A percentile compares a stretch with the other conserved stretches of the same genome.
Conservation (phyloP, 495 filamentous ascomycete genomes). For the Usnea hakonensis region DNA sequence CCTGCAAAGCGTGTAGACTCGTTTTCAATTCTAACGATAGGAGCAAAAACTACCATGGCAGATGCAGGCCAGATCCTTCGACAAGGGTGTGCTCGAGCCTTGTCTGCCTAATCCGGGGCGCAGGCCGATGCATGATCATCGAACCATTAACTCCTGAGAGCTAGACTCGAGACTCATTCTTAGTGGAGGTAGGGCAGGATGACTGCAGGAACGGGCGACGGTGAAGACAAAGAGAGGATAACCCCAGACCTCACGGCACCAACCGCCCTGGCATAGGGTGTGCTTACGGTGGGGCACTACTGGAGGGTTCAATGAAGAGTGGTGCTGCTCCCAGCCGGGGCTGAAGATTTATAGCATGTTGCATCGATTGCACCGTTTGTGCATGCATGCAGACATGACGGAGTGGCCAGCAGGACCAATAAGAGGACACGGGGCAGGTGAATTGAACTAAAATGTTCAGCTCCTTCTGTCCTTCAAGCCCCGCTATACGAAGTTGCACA, state of each 20-base stretch:
- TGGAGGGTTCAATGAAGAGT: neutral
- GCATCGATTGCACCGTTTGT: neutral
- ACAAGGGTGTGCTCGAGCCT: neutral
- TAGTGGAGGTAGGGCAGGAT: neutral
- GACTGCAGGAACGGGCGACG: constrained; percentile 13
- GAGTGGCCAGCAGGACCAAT: neutral
- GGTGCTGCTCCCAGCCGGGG: neutral
- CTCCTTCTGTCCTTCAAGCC: neutral
- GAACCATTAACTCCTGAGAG: neutral
- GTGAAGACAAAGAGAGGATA: neutral
- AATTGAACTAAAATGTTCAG: neutral
- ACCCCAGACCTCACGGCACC: constrained; percentile 6
- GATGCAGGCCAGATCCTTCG: constrained; percentile 1
- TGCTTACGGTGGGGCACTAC: constrained; percentile 11
- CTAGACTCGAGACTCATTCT: constrained; percentile 7
- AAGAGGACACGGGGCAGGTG: neutral
- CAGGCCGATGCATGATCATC: constrained; percentile 3
- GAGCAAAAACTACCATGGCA: neutral
- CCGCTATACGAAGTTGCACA: neutral
- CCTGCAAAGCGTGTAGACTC: neutral
- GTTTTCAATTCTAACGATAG: neutral
- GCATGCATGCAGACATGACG: neutral
- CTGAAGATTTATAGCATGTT: neutral
- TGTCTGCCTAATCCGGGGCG: constrained; percentile 7
- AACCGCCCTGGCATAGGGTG: constrained; percentile 1